Evolutionary conservation across 75 land plant species (phyloP), one percentile per base, ranked within the genome.

Genomic region (Ceratopteris richardii): DNA sequence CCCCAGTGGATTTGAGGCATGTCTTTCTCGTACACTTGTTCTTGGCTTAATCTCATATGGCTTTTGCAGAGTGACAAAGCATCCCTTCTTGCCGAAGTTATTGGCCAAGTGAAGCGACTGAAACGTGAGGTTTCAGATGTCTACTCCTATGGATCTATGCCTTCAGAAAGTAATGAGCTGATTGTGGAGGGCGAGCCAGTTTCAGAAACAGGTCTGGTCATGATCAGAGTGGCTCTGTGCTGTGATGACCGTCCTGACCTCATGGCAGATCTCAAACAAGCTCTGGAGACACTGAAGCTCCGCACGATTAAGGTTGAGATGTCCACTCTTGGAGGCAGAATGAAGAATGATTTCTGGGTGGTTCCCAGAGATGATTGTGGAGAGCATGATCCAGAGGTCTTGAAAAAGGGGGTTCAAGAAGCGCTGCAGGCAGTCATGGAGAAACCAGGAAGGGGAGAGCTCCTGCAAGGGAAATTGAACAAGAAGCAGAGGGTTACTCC

Each of bases 241-340:
- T 88, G 92, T 50, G 80, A 79, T 10, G 92, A 84, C 63, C 70
- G 85, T 18, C 77, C 92, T 7, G 85, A 86, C 31, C 62, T 84
- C 42, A 67, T 81, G 61, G 4, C 68, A 0, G 89, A 84, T 57
- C 63, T 88, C 27, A 74, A 43, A 57, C 48, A 56, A 41, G 82
- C 84, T 7, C 47, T 87, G 29, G 43, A 75, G 18, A 66, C 70
- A 39, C 74, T 78, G 17, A 50, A 58, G 67, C 67, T 82, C 26
- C 65, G 51, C 27, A 61, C 69, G 37, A 59, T 85, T 1, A 67
- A 71, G 60, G 89, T 76, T 13, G 89, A 88, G 61, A 71, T 88
- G 27, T 60, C 74, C 24, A 77, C 82, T 31, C 31, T 87, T 7
- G 85, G 80, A 18, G 88, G 92, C 2, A 60, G 88, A 56, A 72